Conservation (phyloP, 768 basidiomycete genomes). For the Daedaleopsis nitida region DNA sequence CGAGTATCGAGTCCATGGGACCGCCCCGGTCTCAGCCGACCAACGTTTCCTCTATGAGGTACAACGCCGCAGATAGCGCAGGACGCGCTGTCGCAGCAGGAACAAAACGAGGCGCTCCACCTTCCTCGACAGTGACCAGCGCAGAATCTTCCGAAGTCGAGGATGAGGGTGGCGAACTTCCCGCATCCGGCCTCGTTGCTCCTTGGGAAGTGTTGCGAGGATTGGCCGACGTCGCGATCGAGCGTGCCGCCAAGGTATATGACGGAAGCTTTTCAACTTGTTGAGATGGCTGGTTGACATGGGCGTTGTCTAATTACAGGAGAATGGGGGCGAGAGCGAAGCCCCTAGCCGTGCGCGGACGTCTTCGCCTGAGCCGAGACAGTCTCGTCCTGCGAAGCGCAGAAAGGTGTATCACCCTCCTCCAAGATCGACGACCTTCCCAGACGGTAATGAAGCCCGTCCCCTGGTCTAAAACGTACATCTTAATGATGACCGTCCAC, state of each 20-base stretch:
- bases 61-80: constrained; percentile 48
- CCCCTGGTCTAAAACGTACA: constrained; percentile 3
- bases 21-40: constrained; percentile 31
- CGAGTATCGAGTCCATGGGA: constrained; percentile 63
- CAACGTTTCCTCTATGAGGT: constrained; percentile 62
- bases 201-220: constrained; percentile 86
- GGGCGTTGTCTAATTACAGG: constrained; percentile 40
- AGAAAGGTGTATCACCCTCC: constrained; percentile 64
- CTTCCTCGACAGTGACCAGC: constrained; percentile 70
- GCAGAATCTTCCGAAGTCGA: constrained; percentile 85
- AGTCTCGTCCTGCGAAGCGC: constrained; percentile 67
- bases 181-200: constrained; percentile 79
- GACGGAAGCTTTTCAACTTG: neutral
- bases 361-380: constrained; percentile 65
- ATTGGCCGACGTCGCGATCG: constrained; percentile 78
- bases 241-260: constrained; percentile 74
- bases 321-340: constrained; percentile 78
- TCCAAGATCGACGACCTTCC: constrained; percentile 62
- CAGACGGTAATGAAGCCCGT: constrained; percentile 59
- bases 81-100: constrained; percentile 34
- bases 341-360: constrained; percentile 75
- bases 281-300: constrained; percentile 9
- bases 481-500: constrained; percentile 10
- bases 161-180: constrained; percentile 81
- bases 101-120: constrained; percentile 61